Evolutionary conservation across 2,329 filamentous ascomycete genomes (phyloP).

Genomic region (Aureobasidium sp.): DNA sequence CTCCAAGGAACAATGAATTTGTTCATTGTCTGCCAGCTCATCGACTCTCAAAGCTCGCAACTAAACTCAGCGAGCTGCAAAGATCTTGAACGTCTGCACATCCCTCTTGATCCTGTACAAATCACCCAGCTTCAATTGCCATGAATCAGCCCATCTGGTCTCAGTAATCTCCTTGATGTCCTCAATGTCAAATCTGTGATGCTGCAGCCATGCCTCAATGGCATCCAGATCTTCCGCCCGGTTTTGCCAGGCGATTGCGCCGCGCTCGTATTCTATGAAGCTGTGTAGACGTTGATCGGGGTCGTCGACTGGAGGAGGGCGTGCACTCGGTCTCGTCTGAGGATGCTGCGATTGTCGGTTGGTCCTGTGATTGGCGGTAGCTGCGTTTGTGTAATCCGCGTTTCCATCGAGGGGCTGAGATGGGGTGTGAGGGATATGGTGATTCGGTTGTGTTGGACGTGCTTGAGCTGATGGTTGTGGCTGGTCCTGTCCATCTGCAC

Average conservation of each 20-base stretch:
- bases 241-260: not conserved
- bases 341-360: not conserved
- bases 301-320: not conserved
- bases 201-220: constrained; percentile 12
- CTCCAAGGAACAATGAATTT: too few relatives aligned
- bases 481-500: not conserved
- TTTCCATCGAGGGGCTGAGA: not conserved
- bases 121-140: constrained; percentile 8
- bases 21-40: too few relatives aligned
- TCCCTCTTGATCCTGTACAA: constrained; percentile 9
- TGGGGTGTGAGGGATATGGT: not conserved
- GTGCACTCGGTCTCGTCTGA: not conserved
- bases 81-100: constrained; percentile 2
- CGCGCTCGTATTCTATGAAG: constrained; percentile 10
- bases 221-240: constrained; percentile 7
- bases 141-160: constrained; percentile 5
- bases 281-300: constrained; percentile 5
- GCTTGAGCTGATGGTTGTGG: not conserved
- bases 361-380: not conserved
- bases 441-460: not conserved
- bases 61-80: not conserved
- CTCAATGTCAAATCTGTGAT: constrained; percentile 9
- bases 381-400: not conserved
- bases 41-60: too few relatives aligned
- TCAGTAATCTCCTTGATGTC: constrained; percentile 6